Evolutionary conservation across 805 yeast genomes (phyloP).

Genomic region (Candida ficus): DNA sequence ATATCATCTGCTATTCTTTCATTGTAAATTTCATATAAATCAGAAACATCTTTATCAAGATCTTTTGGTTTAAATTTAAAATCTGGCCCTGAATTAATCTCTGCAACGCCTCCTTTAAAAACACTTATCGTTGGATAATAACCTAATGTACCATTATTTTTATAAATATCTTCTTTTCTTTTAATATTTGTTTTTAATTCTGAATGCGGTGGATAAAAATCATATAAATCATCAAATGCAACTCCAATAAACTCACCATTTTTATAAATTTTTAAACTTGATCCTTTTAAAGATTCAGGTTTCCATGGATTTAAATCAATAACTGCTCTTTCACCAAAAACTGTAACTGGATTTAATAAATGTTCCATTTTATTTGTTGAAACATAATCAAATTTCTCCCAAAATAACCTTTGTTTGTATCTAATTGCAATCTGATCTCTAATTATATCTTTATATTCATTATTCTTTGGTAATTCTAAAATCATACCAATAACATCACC

Average conservation of each 20-base stretch:
- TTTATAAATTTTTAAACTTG: constrained; percentile 64
- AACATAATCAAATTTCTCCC: constrained; percentile 80
- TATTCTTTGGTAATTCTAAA: constrained; percentile 56
- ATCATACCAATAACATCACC: constrained; percentile 86
- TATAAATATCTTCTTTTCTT: constrained; percentile 36
- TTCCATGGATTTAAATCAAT: constrained; percentile 42
- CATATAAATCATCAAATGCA: constrained; percentile 62
- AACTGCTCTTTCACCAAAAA: constrained; percentile 63
- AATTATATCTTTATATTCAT: constrained; percentile 40
- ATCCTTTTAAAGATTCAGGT: constrained; percentile 46
- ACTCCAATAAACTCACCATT: constrained; percentile 69
- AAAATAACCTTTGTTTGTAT: constrained; percentile 70
- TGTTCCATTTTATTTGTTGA: constrained; percentile 69
- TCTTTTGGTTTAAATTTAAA: constrained; percentile 43
- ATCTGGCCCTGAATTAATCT: constrained; percentile 63
- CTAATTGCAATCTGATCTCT: constrained; percentile 88
- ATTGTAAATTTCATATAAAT: constrained; percentile 55
- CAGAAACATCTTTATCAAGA: constrained; percentile 33
- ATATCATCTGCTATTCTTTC: constrained; percentile 77
- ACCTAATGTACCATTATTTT: constrained; percentile 82
- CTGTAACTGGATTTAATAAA: constrained; percentile 63
- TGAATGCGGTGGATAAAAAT: constrained; percentile 77
- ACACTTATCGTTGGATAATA: constrained; percentile 89
- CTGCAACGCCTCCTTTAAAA: constrained; percentile 72
- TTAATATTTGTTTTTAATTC: constrained; percentile 34